Evolutionary conservation across 1,139 yeast genomes (phyloP), one percentile per base, ranked within the genome.

Genomic region (Debaryomycetaceae sp.): DNA sequence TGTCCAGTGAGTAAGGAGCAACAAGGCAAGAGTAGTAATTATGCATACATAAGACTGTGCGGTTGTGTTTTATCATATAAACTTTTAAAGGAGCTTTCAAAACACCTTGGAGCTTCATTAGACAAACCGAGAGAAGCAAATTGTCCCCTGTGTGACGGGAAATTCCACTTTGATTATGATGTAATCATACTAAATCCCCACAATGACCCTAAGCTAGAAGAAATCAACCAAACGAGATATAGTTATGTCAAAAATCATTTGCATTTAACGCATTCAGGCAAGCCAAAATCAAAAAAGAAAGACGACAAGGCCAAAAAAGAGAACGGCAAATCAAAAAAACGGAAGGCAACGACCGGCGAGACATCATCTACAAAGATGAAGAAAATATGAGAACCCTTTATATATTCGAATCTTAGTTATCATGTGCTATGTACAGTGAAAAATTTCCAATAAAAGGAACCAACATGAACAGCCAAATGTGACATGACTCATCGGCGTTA

Each of bases 251-350:
- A 35, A 6, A 48, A 53, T 0, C 39, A 35, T 3, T 46, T 56
- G 11, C 35, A 71, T 3, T 47, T 77, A 5, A 56, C 76, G 3
- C 89, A 85, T 52, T 69, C 79, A 6, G 66, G 80, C 44, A 68
- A 63, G 41, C 58, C 62, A 16, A 47, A 49, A 34, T 63, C 67
- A 44, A 55, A 47, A 44, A 63, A 58, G 44, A 62, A 61, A 43
- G 45, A 48, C 52, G 44, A 33, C 43, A 37, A 39, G 42, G 31
- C 11, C 2, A 32, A 33, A 18, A 33, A 34, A 15, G n/a, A 17
- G 9, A 5, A 5, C 15, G 18, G 31, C 13, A 26, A 18, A n/a
- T 15, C 31, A 11, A 36, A 41, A 37, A 44, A 38, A 36, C 37
- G 24, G 28, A 37, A 37, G 41, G 41, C 30, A 35, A 35, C 31